Evolutionary conservation across 331 rosid genomes (phyloP).

Genomic region (Malus hybrid): DNA sequence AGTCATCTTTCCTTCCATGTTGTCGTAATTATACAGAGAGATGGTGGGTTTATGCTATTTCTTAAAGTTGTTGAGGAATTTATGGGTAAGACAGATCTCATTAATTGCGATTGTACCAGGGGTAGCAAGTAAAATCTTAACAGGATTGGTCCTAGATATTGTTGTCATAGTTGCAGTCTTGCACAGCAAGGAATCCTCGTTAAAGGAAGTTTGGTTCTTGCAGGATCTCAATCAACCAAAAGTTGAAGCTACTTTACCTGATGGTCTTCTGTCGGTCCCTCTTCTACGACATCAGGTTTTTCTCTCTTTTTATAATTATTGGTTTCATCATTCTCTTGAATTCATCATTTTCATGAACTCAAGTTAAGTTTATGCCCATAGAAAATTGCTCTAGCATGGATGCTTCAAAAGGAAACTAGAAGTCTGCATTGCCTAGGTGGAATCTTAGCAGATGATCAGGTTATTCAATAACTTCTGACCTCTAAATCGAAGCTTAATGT

Average conservation of each 20-base stretch:
- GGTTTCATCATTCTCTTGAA: background rate
- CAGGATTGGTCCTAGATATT: background rate
- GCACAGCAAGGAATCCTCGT: background rate
- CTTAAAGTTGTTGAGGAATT: background rate
- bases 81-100: background rate
- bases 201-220: constrained; percentile 24
- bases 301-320: constrained; percentile 14
- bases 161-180: background rate
- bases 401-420: constrained; percentile 89
- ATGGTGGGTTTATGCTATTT: background rate
- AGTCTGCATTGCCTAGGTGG: constrained; percentile 98
- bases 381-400: constrained; percentile 98
- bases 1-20: background rate
- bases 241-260: constrained; percentile 58
- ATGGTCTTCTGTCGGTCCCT: constrained; percentile 75
- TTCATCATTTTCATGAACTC: constrained; percentile 4
- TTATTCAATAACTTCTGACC: constrained; percentile 14
- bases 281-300: constrained; percentile 94
- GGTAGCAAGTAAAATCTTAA: background rate
- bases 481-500: constrained; percentile 7
- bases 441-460: constrained; percentile 99
- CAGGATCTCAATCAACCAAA: constrained; percentile 90
- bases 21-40: background rate
- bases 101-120: background rate
- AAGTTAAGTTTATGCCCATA: constrained; percentile 26